Base-by-base conservation (phyloP, 2,329 filamentous ascomycete genomes). In the Neopestalotiopsis rosae region DNA sequence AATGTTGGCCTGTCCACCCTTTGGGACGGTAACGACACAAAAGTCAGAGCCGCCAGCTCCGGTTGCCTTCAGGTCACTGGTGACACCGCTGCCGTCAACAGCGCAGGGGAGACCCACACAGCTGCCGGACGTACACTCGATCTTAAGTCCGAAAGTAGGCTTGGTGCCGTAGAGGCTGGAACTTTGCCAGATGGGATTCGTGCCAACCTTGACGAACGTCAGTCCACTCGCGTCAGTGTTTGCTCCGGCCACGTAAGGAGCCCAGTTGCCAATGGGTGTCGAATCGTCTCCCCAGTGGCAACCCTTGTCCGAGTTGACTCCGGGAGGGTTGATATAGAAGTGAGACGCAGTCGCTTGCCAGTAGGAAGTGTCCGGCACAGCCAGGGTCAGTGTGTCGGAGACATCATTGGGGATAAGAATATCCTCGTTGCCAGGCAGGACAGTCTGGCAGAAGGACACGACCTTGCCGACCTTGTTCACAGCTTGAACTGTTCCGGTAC, bases 381-480 rank as follows among this genome's bases (percentile, higher is more conserved):
- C 92, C 67, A 95, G 83, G 38, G 85, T 86, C n/a, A 84, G 83
- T 10, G 78, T 79, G 71, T 84, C 81, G 28, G 84, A 76, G 61
- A 94, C 90, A 71, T 90, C 80, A n/a, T 92, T 95, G 17, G 92
- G 92, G 74, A 94, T 94, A 73, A 94, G 84, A 92, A 95, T 95
- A 70, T 91, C 91, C 82, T 95, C 92, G 75, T 94, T 91, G 64
- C 92, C 92, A 20, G 92, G 92, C 70, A 94, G 81, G 14, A 94
- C 91, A 4, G 92, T 95, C 81, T 95, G 92, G 80, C 92, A 95
- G 81, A 92, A 93, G 2, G 92, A 89, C 67, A 94, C 87, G 14
- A 85, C 76, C 45, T 83, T 81, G 59, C 88, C 86, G 71, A 87
- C 88, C 73, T 90, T 90, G 83, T 94, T 95, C 70, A 89, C 83